phyloP scores from a whole-genome alignment of 352 stramenopile genomes.

The Pythium phragmiticola region DNA sequence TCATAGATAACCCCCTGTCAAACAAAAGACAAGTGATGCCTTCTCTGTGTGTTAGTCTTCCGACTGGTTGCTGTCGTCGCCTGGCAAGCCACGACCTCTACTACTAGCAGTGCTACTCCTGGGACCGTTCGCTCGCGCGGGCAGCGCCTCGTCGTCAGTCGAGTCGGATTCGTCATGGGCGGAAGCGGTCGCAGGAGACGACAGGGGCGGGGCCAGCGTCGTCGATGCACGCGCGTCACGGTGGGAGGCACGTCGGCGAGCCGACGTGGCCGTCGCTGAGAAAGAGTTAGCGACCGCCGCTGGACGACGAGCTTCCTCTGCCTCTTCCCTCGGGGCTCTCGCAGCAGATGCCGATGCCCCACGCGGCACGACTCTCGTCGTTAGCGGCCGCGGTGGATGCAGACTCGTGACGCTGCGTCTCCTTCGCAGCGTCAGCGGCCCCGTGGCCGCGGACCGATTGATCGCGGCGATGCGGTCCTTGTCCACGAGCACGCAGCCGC shows the following conservation, averaged over 20 bases:
- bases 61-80: conserved; percentile 30
- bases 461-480: conserved; percentile 54
- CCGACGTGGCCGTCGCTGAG: background rate
- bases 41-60: conserved; percentile 13
- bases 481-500: conserved; percentile 68
- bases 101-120: background rate
- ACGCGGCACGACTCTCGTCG: background rate
- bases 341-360: background rate
- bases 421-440: conserved; percentile 30
- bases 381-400: background rate
- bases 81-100: background rate
- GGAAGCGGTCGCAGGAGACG: background rate
- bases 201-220: background rate
- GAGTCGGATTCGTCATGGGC: conserved; percentile 32
- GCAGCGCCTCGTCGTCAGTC: conserved; percentile 31
- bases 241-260: background rate
- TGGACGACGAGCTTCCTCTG: background rate
- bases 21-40: too few species aligned
- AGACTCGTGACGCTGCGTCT: conserved; percentile 31
- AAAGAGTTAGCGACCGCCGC: too few species aligned
- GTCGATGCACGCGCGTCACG: too few species aligned
- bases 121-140: background rate
- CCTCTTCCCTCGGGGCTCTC: background rate
- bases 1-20: background rate
- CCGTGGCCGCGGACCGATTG: conserved; percentile 38